Base-by-base conservation (phyloP, 179 eudicot genomes). In the Sideroxylon spinosum region DNA sequence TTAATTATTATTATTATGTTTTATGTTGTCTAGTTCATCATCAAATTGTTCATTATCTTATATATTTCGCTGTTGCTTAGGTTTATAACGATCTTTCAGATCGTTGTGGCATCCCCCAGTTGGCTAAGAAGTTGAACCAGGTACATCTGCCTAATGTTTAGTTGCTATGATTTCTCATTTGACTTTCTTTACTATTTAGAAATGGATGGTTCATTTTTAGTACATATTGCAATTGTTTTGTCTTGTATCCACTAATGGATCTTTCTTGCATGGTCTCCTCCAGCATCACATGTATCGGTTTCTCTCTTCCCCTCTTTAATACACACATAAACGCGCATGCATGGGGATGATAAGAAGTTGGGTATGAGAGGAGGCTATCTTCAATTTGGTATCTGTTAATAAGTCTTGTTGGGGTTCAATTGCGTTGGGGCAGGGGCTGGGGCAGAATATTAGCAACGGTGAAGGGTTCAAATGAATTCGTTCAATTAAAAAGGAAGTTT, bases 51-150 rank as follows among this genome's bases (percentile, higher is more conserved):
- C 22, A 20, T 48, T 50, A 74, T 64, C 46, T 62, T 7, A 52
- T 44, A n/a, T 70, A 46, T 56, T 60, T 22, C 77, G 68, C 28
- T 82, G 75, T 73, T 78, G 59, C 66, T 66, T 81, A 94, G 98
- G 97, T 86, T 60, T 94, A 94, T 77, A 81, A 84, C 73, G 92
- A 86, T 63, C 82, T 94, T 78, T 85, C 94, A 46, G 98, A 93
- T 81, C 91, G 91, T 62, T 94, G 98, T 83, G 98, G 98, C 23
- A 74, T 94, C 22, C 96, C 93, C 73, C 91, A 91, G 79, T 77
- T 94, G 84, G 97, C 97, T 62, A 93, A 89, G 86, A 93, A 93
- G 84, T 86, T 94, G 89, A 94, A 94, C 78, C 94, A 94, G 98
- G 98, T 94, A 84, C 44, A 9, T 4, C 50, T 20, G 13, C 52